Evolutionary conservation across 306 rosid genomes (phyloP).

Genomic region (Cercis canadensis): DNA sequence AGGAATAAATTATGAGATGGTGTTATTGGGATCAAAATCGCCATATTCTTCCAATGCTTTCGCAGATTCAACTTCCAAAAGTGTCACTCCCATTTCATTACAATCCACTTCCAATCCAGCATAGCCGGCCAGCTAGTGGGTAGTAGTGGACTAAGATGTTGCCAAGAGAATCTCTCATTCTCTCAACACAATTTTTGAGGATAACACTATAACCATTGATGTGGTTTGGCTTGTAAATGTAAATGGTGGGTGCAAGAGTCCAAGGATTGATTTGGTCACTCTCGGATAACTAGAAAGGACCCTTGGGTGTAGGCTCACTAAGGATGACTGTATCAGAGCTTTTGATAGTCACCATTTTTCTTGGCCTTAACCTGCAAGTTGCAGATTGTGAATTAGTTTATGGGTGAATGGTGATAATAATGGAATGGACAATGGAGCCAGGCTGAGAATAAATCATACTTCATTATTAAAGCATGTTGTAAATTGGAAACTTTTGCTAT

Average conservation of each 20-base stretch:
- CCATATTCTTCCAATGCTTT: not conserved
- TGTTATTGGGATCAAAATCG: slow-evolving; percentile 1
- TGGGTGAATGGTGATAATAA: too few relatives aligned
- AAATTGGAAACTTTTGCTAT: too few relatives aligned
- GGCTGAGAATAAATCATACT: too few relatives aligned
- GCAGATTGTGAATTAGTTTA: too few relatives aligned
- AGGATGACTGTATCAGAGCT: not conserved
- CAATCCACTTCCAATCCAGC: not conserved
- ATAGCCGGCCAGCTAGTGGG: not conserved
- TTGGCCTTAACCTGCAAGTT: too few relatives aligned
- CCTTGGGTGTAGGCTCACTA: not conserved
- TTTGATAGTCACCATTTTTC: not conserved
- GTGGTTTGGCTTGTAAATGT: not conserved
- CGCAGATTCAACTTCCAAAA: not conserved
- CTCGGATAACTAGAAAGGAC: not conserved
- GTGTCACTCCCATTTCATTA: not conserved
- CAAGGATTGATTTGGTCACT: not conserved
- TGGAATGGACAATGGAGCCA: too few relatives aligned
- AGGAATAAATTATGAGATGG: too few relatives aligned
- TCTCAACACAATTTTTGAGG: not conserved
- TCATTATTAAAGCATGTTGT: too few relatives aligned
- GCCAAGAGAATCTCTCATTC: not conserved
- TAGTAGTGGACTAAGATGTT: not conserved
- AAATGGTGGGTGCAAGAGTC: not conserved
- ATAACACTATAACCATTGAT: not conserved